Conservation (phyloP, 345 rosid genomes). For the Populus euphratica region DNA sequence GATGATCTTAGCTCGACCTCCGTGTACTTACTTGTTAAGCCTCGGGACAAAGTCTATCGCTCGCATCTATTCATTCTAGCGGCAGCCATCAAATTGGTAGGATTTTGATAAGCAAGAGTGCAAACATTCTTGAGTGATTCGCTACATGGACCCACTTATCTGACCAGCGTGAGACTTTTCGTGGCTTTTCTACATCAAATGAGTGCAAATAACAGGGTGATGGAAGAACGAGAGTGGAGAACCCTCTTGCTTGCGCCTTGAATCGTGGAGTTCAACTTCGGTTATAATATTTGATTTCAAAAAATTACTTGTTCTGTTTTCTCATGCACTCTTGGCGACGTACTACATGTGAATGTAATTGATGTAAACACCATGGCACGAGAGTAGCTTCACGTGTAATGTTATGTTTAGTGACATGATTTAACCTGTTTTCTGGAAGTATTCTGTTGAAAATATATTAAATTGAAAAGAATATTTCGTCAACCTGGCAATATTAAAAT, state of each 20-base stretch:
- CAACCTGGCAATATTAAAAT: not conserved
- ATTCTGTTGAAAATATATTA: too few species aligned
- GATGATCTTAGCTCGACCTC: conserved; percentile 3
- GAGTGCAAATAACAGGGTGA: not conserved
- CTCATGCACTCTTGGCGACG: not conserved
- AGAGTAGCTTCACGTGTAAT: not conserved
- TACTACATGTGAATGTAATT: not conserved
- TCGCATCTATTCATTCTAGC: not conserved
- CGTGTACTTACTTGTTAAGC: conserved; percentile 4
- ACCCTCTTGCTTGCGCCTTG: not conserved
- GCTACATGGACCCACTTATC: conserved; percentile 14
- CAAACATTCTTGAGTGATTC: conserved; percentile 16
- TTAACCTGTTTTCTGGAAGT: too few species aligned
- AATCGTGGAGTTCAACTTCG: not conserved
- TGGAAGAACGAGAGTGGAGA: not conserved
- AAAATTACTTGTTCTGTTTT: too few species aligned
- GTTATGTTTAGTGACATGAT: too few species aligned
- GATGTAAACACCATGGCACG: not conserved
- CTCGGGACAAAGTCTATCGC: not conserved
- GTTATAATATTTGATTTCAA: too few species aligned
- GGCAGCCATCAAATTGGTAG: conserved; percentile 5
- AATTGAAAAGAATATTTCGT: not conserved
- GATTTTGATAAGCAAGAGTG: conserved; percentile 2
- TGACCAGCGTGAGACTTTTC: conserved; percentile 15
- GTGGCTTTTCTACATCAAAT: not conserved